phyloP scores from a whole-genome alignment of 2,329 filamentous ascomycete species.

The Cercospora sojina region DNA sequence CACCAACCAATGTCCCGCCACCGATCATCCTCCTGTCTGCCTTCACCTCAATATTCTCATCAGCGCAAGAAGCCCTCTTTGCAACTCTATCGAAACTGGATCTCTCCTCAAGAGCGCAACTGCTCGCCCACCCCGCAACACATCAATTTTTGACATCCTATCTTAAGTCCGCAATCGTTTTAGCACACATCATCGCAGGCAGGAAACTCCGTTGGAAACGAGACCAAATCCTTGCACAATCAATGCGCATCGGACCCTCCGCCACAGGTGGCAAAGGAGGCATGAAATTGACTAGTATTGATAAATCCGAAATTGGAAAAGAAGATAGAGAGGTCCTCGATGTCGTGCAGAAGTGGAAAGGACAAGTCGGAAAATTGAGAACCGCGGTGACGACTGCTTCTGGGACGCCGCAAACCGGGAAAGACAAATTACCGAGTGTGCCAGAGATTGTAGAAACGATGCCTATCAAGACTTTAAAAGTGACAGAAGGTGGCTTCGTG shows the following conservation, averaged over 20 bases:
- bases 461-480: slow-evolving; percentile 62
- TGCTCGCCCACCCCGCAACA: slow-evolving; percentile 60
- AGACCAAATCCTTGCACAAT: slow-evolving; percentile 78
- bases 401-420: slow-evolving; percentile 37
- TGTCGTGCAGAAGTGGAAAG: slow-evolving; percentile 71
- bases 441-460: slow-evolving; percentile 72
- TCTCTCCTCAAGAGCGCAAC: slow-evolving; percentile 58
- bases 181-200: slow-evolving; percentile 78
- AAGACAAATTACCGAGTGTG: slow-evolving; percentile 44
- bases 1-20: slow-evolving; percentile 85
- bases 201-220: slow-evolving; percentile 87
- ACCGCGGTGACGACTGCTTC: slow-evolving; percentile 68
- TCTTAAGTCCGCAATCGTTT: slow-evolving; percentile 62
- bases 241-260: slow-evolving; percentile 79
- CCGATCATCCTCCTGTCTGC: slow-evolving; percentile 77
- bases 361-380: slow-evolving; percentile 71
- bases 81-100: slow-evolving; percentile 55
- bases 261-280: slow-evolving; percentile 69
- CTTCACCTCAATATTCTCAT: slow-evolving; percentile 68
- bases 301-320: slow-evolving; percentile 75
- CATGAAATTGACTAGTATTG: slow-evolving; percentile 88
- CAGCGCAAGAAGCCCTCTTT: slow-evolving; percentile 64
- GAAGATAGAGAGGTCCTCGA: slow-evolving; percentile 85
- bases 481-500: slow-evolving; percentile 65
- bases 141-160: slow-evolving; percentile 65